Conservation (phyloP, 2,329 filamentous ascomycete species). For the Aschersonia sp. region DNA sequence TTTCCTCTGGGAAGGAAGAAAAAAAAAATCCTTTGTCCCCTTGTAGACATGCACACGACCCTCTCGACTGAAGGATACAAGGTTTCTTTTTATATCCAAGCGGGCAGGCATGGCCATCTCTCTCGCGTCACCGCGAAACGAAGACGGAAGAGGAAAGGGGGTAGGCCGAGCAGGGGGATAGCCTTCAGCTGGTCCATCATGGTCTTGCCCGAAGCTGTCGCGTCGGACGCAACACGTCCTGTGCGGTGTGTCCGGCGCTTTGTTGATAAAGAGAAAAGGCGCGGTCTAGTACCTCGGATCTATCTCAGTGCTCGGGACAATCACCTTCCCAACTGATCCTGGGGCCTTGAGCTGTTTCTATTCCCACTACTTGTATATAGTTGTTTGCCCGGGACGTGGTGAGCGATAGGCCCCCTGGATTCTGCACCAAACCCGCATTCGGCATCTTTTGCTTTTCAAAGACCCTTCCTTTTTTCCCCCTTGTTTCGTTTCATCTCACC, state of each 20-base stretch:
- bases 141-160: not conserved
- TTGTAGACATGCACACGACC: not conserved
- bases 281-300: not conserved
- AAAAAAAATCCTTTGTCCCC: not conserved
- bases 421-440: not conserved
- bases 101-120: not conserved
- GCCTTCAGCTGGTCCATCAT: too few species aligned
- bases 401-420: too few species aligned
- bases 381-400: not conserved
- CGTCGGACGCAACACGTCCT: too few species aligned
- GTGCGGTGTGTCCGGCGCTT: too few species aligned
- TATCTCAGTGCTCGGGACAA: not conserved
- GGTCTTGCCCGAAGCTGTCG: too few species aligned
- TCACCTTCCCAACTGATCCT: not conserved
- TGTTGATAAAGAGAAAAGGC: not conserved
- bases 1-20: not conserved
- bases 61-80: not conserved
- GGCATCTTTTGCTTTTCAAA: not conserved
- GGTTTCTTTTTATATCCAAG: conserved; percentile 1
- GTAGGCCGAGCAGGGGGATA: too few species aligned
- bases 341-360: not conserved
- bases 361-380: not conserved
- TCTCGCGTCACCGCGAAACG: not conserved
- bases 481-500: not conserved
- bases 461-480: not conserved